Percentiles rank a stretch among this genome's conserved stretches.
Evolutionary conservation across 2,329 filamentous ascomycete species (phyloP).

Genomic region (Apiospora sp.): DNA sequence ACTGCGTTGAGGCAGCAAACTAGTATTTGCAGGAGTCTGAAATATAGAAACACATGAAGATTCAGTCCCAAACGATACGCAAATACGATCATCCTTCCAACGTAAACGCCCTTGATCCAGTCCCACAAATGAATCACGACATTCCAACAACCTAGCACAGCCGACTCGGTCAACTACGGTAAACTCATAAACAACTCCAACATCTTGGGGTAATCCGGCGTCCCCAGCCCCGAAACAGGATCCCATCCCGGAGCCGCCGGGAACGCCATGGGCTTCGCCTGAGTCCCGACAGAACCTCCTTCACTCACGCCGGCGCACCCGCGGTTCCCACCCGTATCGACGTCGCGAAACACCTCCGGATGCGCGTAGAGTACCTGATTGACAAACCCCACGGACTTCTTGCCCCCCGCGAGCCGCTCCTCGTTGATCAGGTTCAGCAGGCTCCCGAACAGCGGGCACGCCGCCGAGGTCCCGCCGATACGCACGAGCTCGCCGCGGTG

Average conservation of each 20-base stretch:
- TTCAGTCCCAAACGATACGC: neutral
- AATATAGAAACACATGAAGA: no score
- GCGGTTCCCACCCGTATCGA: slow-evolving; percentile 48
- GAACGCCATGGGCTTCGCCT: slow-evolving; percentile 45
- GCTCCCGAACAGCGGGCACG: slow-evolving; percentile 55
- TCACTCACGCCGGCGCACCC: slow-evolving; percentile 39
- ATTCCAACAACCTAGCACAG: neutral
- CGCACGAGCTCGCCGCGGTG: slow-evolving; percentile 44
- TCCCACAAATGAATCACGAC: no score
- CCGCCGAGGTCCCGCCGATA: slow-evolving; percentile 60
- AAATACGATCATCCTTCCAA: neutral
- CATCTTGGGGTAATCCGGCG: slow-evolving; percentile 44
- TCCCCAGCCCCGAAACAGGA: slow-evolving; percentile 48
- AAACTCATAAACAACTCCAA: slow-evolving; percentile 43
- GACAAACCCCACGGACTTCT: slow-evolving; percentile 58
- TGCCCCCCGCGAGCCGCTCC: slow-evolving; percentile 53
- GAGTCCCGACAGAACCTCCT: neutral
- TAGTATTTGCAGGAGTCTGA: neutral
- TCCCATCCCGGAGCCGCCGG: slow-evolving; percentile 51
- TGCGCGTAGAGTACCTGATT: slow-evolving; percentile 60
- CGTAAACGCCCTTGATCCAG: no score
- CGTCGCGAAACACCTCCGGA: slow-evolving; percentile 48
- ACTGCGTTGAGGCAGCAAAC: neutral
- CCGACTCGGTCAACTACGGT: slow-evolving; percentile 30
- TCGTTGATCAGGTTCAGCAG: slow-evolving; percentile 61